A percentile compares a stretch with the other conserved stretches of the same genome.
phyloP scores from a whole-genome alignment of 1,284 basidiomycete genomes.

The Hypsizygus ulmarius region DNA sequence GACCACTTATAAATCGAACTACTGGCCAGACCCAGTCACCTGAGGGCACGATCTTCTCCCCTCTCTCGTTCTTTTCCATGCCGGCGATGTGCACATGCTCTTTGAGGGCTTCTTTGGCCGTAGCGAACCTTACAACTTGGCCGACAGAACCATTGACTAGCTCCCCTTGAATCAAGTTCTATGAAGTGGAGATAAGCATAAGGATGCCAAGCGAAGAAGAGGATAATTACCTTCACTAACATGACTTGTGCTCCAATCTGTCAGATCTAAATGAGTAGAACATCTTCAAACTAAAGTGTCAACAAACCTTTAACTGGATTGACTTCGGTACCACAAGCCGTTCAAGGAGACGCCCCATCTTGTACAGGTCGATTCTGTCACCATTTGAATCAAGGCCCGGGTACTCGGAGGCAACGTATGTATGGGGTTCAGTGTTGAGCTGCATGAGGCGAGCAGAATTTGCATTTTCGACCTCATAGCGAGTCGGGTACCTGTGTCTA shows the following conservation, averaged over 20 bases:
- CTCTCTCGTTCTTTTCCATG: constrained; percentile 17
- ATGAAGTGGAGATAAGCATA: neutral
- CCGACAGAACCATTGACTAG: constrained; percentile 88
- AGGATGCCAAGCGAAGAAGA: neutral
- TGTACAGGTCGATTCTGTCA: constrained; percentile 19
- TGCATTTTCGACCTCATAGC: constrained; percentile 79
- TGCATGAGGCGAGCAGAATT: constrained; percentile 64
- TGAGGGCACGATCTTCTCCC: constrained; percentile 8
- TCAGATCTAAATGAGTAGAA: neutral
- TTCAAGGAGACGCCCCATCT: constrained; percentile 33
- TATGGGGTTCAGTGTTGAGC: constrained; percentile 37
- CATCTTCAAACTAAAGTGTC: neutral
- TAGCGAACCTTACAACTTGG: constrained; percentile 59
- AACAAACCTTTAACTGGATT: constrained; percentile 34
- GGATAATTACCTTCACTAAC: constrained; percentile 55
- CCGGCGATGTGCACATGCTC: constrained; percentile 28
- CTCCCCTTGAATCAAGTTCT: constrained; percentile 67
- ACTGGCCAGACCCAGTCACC: constrained; percentile 47
- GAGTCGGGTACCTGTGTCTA: constrained; percentile 63
- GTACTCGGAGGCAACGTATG: constrained; percentile 32
- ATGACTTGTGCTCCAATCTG: constrained; percentile 65
- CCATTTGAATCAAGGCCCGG: constrained; percentile 34
- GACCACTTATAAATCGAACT: constrained; percentile 50
- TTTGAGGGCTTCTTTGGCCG: constrained; percentile 30
- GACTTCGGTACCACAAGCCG: constrained; percentile 33